A percentile compares a stretch with the other conserved stretches of the same genome.
phyloP scores from a whole-genome alignment of 208 protist genomes.

The Endotrypanum monterogeii region DNA sequence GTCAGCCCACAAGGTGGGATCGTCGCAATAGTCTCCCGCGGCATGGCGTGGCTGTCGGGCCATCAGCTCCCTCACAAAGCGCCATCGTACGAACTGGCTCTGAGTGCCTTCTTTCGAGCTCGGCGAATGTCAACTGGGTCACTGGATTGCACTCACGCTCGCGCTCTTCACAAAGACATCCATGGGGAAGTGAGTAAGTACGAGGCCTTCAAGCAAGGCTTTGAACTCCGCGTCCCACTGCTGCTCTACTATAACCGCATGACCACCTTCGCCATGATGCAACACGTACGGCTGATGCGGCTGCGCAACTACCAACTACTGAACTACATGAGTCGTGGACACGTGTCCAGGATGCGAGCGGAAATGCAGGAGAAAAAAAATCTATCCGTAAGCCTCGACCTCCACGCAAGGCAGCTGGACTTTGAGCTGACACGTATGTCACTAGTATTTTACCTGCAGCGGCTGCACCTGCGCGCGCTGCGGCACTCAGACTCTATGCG shows the following conservation, averaged over 20 bases:
- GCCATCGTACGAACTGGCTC: constrained; percentile 21
- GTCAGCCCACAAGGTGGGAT: constrained; percentile 6
- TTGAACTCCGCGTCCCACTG: constrained; percentile 27
- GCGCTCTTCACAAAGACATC: constrained; percentile 14
- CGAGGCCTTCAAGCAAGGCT: constrained; percentile 16
- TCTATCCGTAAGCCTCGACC: neutral
- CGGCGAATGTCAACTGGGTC: constrained; percentile 16
- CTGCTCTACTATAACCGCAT: constrained; percentile 39
- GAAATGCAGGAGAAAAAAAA: constrained; percentile 13
- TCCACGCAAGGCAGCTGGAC: constrained; percentile 21
- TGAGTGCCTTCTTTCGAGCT: constrained; percentile 25
- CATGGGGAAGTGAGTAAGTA: constrained; percentile 16
- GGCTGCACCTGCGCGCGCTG: constrained; percentile 42
- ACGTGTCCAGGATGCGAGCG: constrained; percentile 9
- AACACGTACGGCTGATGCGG: constrained; percentile 23
- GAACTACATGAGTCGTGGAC: constrained; percentile 20
- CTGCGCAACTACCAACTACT: constrained; percentile 25
- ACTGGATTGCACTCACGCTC: constrained; percentile 17
- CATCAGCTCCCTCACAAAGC: neutral
- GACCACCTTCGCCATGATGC: constrained; percentile 28
- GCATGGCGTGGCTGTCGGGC: neutral
- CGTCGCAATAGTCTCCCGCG: neutral
- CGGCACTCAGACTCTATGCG: constrained; percentile 66
- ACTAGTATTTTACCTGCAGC: constrained; percentile 41
- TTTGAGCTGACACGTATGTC: constrained; percentile 18